Evolutionary conservation across 129 eudicot genomes (phyloP).

Genomic region (Helianthus annuus): HanXRQr2.0-SUNRISE NC_035447.2:131513201-131513700

Average conservation of each 20-base stretch:
- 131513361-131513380: slow-evolving; percentile 79
- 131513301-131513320: slow-evolving; percentile 68
- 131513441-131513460: not conserved
- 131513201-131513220: slow-evolving; percentile 1
- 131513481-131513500: slow-evolving; percentile 3
- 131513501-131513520: not conserved
- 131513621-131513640: not conserved
- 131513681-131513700: slow-evolving; percentile 17
- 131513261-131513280: not conserved
- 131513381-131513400: slow-evolving; percentile 80
- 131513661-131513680: not conserved
- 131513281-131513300: slow-evolving; percentile 59
- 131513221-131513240: not conserved
- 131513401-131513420: slow-evolving; percentile 76
- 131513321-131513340: slow-evolving; percentile 82
- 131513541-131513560: not conserved
- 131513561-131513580: not conserved
- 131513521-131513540: not conserved
- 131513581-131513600: not conserved
- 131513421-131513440: slow-evolving; percentile 50
- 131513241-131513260: slow-evolving; percentile 2
- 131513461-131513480: slow-evolving; percentile 3
- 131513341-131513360: slow-evolving; percentile 91
- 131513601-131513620: slow-evolving; percentile 12
- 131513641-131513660: not conserved